Evolutionary conservation across 1,284 basidiomycete species (phyloP), one percentile per base, ranked within the genome.

Genomic region (Cryptococcus sp.): DNA sequence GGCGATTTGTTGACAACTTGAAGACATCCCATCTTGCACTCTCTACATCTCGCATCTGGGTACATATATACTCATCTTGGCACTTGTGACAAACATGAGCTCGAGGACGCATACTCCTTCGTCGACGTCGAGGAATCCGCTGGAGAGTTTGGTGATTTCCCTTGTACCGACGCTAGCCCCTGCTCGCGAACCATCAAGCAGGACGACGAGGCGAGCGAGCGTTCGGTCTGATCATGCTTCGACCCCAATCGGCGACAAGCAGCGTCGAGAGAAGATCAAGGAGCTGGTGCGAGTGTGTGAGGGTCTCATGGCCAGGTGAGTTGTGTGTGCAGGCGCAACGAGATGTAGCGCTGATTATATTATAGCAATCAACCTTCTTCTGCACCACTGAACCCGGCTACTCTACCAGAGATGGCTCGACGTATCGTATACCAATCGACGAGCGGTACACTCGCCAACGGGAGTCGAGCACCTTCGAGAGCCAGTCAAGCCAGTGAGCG

Each of bases 241-340:
- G 11, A n/a, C 23, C 23, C n/a, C 35, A 9, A 52, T 51, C 34
- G 42, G 24, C 2, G 66, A 66, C 41, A 54, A 42, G 21, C 57
- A 50, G 33, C 47, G 65, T 24, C 57, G 52, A 40, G 66, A 63
- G 35, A 65, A 53, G 38, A 62, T 72, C 12, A 58, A 54, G 25
- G 68, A 69, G 51, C 52, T 72, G 41, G 54, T 66, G 39, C 60
- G 62, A 47, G 63, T 54, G 35, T 66, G 65, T 46, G 61, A 68
- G 38, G 61, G 65, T 18, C 62, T 72, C 35, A 48, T 72, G 47
- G 57, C 50, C 4, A 66, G 65, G 69, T 68, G 19, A 36, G 59
- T 43, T 34, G 3, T 16, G 18, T 16, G 22, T n/a, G 44, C n/a
- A n/a, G n/a, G n/a, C 41, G 6, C 3, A 43, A 10, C n/a, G 16